Evolutionary conservation across 2,329 filamentous ascomycete genomes (phyloP), one percentile per base, ranked within the genome.

Genomic region (Harringtonia aguacate): DNA sequence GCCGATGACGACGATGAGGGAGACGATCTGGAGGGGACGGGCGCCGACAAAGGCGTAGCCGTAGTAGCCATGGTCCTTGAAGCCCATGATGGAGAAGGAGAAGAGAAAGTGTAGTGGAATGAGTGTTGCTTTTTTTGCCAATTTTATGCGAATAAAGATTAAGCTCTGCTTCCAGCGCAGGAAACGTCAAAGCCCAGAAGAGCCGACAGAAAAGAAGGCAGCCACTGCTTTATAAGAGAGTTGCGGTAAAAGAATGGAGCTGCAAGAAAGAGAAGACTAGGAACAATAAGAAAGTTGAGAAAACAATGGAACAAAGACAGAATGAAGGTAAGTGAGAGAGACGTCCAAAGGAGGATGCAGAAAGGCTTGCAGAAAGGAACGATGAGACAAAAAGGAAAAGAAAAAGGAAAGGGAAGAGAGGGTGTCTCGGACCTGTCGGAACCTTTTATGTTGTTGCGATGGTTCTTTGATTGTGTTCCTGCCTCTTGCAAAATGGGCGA

Each of bases 11-110:
- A 80, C 70, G 46, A 92, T 70, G 57, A 95, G 81, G 22, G 77
- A 77, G 50, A 84, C 64, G 47, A 77, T 72, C 59, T 94, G 81
- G 52, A 89, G 70, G 46, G 73, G 70, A 39, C 89, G 81, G 52
- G 83, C 75, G 52, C 79, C 68, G 46, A 85, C 79, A 67, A 94
- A 94, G 53, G 83, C 84, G 54, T 82, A 78, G 61, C 84, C 86
- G 52, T 56, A 57, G 41, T 58, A 57, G 43, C 56, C 57, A 40
- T 55, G 52, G 34, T 56, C 54, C 14, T 47, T 50, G 45, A 59
- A 46, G 20, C 50, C 50, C 51, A 55, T 54, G 48, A 61, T 41
- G 43, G 29, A 10, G 34, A n/a, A n/a, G n/a, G n/a, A n/a, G n/a
- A n/a, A 36, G 42, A 24, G 36, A 37, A 43, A 33, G 22, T 27